Evolutionary conservation across 2,329 filamentous ascomycete species (phyloP).

Genomic region (Waltergamsia citrina): DNA sequence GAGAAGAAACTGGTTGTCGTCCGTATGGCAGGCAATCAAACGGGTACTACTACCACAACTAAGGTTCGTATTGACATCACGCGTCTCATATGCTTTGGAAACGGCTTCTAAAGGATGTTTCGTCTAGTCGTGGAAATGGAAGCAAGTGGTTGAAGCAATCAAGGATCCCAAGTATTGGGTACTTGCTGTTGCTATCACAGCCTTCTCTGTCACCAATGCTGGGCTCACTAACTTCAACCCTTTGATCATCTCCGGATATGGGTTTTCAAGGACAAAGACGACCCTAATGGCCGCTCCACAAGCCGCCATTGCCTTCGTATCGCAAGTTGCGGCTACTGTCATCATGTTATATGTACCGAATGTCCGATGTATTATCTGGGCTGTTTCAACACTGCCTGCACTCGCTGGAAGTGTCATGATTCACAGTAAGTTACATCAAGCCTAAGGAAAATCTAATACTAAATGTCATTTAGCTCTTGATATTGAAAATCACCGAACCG

Average conservation of each 20-base stretch:
- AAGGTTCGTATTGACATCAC: too few species aligned
- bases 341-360: conserved; percentile 16
- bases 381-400: conserved; percentile 11
- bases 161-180: too few species aligned
- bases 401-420: conserved; percentile 9
- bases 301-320: conserved; percentile 19
- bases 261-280: conserved; percentile 15
- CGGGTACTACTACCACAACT: too few species aligned
- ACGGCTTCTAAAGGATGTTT: too few species aligned
- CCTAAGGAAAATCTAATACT: too few species aligned
- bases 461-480: too few species aligned
- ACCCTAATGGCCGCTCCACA: conserved; percentile 20
- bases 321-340: conserved; percentile 10
- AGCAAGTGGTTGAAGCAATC: conserved; percentile 12
- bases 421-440: too few species aligned
- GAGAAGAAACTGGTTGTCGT: too few species aligned
- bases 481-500: conserved; percentile 11
- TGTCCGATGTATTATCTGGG: conserved; percentile 19
- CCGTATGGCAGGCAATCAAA: conserved; percentile 7
- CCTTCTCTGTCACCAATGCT: conserved; percentile 58
- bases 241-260: conserved; percentile 6
- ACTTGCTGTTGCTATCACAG: conserved; percentile 26
- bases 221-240: conserved; percentile 38
- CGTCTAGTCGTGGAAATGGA: conserved; percentile 11
- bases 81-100: too few species aligned